Evolutionary conservation across 176 grass and related monocot species (phyloP), one percentile per base, ranked within the genome.

Genomic region (Rhynchospora tenuis): DNA sequence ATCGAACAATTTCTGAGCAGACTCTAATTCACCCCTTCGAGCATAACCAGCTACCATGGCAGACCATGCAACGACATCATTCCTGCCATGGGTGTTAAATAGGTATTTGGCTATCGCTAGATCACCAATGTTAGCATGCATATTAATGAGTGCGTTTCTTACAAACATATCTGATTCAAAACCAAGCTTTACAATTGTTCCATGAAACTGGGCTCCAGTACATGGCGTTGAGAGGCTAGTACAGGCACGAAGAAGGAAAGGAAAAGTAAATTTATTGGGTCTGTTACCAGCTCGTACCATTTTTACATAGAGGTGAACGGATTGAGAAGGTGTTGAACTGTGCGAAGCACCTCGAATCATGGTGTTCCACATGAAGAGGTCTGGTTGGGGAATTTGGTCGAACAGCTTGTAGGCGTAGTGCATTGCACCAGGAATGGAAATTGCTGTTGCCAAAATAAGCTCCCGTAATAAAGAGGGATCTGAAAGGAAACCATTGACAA

Each of bases 361-460:
- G 77, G 92, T 91, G 81, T 92, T 97, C 90, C 91, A 91, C 90
- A 97, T 97, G 89, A 97, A 97, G 78, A 89, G 83, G 65, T 98
- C 89, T 20, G 95, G 90, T 12, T 69, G 81, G 20, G 92, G 85
- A 81, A 93, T 94, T 89, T 81, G 71, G 14, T 92, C 89, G 90
- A 98, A 98, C 88, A 94, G 29, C 24, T 64, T 87, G 90, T 86
- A 82, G 70, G 95, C 92, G 83, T 98, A 91, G 33, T 84, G 59
- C 38, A 85, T 62, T 73, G 80, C 88, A 47, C 89, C 88, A 0
- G 88, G 83, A 24, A 94, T 87, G 0, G 89, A 83, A 70, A 97
- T 81, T 0, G 87, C 58, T 0, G 87, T 88, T 13, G 87, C 91
- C 60, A 91, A 92, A 83, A 97, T 22, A 78, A 94, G 92, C 62